Evolutionary conservation across 202 grass and related monocot genomes (phyloP), one percentile per base, ranked within the genome.

Genomic region (Setaria viridis): DNA sequence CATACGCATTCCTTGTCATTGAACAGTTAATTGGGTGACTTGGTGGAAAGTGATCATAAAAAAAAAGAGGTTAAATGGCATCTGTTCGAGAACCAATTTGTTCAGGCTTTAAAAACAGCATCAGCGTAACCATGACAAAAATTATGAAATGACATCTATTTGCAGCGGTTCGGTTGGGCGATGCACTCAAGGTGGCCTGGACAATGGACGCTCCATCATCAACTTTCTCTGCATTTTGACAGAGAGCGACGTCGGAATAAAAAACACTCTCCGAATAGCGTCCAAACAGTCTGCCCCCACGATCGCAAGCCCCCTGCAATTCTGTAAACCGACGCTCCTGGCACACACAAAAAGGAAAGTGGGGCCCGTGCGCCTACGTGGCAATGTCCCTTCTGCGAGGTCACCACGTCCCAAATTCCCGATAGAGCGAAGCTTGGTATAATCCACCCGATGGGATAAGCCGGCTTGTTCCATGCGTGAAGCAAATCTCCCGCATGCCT

Each of bases 391-490:
- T 72, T 82, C 3, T 3, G 21, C 21, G 32, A 82, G 53, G n/a
- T 48, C 7, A 48, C 20, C 60, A 37, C 77, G 33, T 50, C 60
- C 16, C 15, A 25, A 57, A 82, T 39, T 76, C n/a, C 41, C 51
- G 46, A 57, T 16, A 53, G 42, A 78, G 37, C 1, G 9, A 78
- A 60, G 62, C 10, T 62, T 42, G 43, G 67, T 57, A 72, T 82
- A 45, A 45, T 71, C 79, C 57, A 70, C 39, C 72, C 54, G 47
- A 50, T 30, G 72, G 58, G 80, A 83, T 83, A 69, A 70, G 64
- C 42, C 41, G 62, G 72, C 14, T n/a, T 60, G 71, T 49, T 62
- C 4, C 54, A 78, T 78, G 73, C 80, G 80, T 88, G 65, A 88
- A 83, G 65, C 80, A 45, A 72, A 76, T 82, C 63, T 10, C 14